phyloP scores from a whole-genome alignment of 768 basidiomycete species.

The Xerocomellus chrysenteron region DNA sequence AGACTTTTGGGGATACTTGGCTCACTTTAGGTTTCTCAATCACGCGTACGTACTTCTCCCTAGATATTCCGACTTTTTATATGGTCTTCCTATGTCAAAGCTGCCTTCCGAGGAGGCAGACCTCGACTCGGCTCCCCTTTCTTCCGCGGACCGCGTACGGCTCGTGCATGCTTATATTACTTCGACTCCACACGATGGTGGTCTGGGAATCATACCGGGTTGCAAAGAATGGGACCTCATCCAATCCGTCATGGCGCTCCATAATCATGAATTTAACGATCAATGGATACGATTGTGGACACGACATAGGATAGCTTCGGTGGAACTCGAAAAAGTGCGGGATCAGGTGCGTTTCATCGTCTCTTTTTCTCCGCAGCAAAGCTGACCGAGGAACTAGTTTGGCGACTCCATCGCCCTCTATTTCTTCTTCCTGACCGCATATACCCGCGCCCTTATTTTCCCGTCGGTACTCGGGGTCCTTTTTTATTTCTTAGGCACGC shows the following conservation, averaged over 20 bases:
- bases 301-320: slow-evolving; percentile 56
- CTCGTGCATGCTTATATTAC: slow-evolving; percentile 73
- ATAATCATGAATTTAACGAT: slow-evolving; percentile 80
- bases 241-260: slow-evolving; percentile 78
- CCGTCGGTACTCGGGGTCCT: slow-evolving; percentile 69
- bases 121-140: slow-evolving; percentile 46
- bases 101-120: slow-evolving; percentile 42
- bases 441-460: slow-evolving; percentile 76
- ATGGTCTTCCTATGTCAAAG: slow-evolving; percentile 61
- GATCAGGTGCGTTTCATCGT: slow-evolving; percentile 53
- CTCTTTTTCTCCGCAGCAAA: background rate
- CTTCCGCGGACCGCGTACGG: slow-evolving; percentile 78
- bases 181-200: slow-evolving; percentile 70
- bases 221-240: slow-evolving; percentile 76
- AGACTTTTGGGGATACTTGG: background rate
- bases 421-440: slow-evolving; percentile 84
- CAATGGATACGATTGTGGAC: slow-evolving; percentile 79
- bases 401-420: slow-evolving; percentile 85
- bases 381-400: slow-evolving; percentile 42
- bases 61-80: slow-evolving; percentile 76
- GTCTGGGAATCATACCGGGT: slow-evolving; percentile 77
- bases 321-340: slow-evolving; percentile 67
- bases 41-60: background rate
- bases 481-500: slow-evolving; percentile 67
- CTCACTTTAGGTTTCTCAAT: background rate